Percentiles rank a stretch among this genome's conserved stretches.
Conservation (phyloP, 768 basidiomycete genomes). For the Collybiopsis confluens region DNA sequence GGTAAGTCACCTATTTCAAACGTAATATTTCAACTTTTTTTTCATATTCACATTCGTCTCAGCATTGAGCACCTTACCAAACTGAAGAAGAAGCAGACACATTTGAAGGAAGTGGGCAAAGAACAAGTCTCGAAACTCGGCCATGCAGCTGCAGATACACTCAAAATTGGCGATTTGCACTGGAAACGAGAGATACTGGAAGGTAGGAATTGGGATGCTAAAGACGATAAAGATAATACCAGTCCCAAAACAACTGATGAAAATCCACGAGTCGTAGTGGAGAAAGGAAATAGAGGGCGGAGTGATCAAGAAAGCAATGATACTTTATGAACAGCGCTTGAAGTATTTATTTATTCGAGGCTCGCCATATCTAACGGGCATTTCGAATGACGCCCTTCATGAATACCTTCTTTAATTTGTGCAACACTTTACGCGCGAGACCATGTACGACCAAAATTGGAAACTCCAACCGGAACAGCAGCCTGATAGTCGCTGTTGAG, state of each 20-base stretch:
- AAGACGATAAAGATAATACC: not conserved
- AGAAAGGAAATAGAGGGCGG: not conserved
- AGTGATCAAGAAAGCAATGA: too few species aligned
- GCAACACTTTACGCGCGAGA: conserved; percentile 45
- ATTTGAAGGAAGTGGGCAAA: conserved; percentile 26
- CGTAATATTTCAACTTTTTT: not conserved
- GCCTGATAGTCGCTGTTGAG: not conserved
- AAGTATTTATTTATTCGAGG: not conserved
- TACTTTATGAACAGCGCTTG: too few species aligned
- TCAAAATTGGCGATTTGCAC: not conserved
- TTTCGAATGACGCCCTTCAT: too few species aligned
- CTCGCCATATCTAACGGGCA: too few species aligned
- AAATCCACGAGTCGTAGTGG: not conserved
- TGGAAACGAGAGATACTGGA: conserved; percentile 32
- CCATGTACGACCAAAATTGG: conserved; percentile 63
- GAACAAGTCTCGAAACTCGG: conserved; percentile 24
- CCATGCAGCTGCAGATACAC: conserved; percentile 17
- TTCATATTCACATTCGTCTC: not conserved
- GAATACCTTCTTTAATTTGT: too few species aligned
- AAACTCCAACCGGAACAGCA: conserved; percentile 64
- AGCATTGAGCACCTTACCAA: conserved; percentile 46
- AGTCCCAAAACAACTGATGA: not conserved
- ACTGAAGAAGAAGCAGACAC: conserved; percentile 36
- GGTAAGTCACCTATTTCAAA: conserved; percentile 26
- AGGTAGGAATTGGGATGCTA: conserved; percentile 13